A percentile compares a stretch with the other conserved stretches of the same genome.
Conservation (phyloP, 768 basidiomycete genomes). For the Pleurotus pulmonarius region DNA sequence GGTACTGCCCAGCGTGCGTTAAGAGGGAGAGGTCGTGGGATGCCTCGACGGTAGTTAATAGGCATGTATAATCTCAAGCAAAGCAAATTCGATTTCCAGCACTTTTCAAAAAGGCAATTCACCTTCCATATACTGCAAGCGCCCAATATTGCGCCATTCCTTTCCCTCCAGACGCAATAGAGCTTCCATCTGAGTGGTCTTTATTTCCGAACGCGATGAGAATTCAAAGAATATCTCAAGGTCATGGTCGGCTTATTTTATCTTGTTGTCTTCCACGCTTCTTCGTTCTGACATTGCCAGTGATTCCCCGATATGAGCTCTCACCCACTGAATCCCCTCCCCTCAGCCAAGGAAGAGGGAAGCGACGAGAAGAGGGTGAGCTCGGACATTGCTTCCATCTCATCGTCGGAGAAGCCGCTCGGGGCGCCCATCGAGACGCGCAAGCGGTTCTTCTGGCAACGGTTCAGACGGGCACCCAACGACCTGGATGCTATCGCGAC, state of each 20-base stretch:
- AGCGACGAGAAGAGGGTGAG: constrained; percentile 5
- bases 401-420: constrained; percentile 17
- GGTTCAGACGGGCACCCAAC: constrained; percentile 17
- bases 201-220: no score
- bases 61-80: no score
- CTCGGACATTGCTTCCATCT: constrained; percentile 1
- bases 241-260: not conserved
- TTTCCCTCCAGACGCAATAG: not conserved
- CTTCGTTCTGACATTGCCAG: not conserved
- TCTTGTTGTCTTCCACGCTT: not conserved
- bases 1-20: constrained; percentile 85
- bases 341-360: not conserved
- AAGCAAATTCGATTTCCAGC: not conserved
- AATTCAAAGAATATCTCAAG: no score
- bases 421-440: constrained; percentile 21
- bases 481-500: constrained; percentile 55
- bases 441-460: constrained; percentile 25
- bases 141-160: constrained; percentile 2
- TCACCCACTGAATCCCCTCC: not conserved
- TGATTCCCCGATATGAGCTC: not conserved
- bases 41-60: constrained; percentile 57
- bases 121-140: not conserved
- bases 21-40: constrained; percentile 83
- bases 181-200: not conserved
- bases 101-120: not conserved